A percentile compares a stretch with the other conserved stretches of the same genome.
Conservation (phyloP, 345 rosid species). For the Theobroma cacao region DNA sequence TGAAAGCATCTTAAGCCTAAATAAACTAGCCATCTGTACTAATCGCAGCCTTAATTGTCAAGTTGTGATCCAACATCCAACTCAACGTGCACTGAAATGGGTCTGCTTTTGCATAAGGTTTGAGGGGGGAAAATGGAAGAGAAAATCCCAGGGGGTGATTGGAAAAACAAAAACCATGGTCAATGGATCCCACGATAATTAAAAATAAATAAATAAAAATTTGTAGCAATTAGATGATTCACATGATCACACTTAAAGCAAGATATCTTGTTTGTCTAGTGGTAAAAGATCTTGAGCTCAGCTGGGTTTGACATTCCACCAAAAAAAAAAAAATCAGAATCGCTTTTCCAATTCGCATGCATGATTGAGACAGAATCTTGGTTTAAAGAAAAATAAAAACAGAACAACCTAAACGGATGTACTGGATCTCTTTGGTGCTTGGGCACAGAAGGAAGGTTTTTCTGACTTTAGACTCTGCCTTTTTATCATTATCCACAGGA, state of each 20-base stretch:
- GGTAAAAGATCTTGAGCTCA: neutral
- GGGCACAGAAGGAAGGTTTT: neutral
- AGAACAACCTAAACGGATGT: neutral
- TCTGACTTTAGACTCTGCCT: neutral
- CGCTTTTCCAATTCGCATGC: neutral
- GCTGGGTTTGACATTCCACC: neutral
- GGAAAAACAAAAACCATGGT: neutral
- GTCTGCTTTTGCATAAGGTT: neutral
- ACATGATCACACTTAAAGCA: neutral
- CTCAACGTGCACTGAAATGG: neutral
- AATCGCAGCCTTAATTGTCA: neutral
- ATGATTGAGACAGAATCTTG: constrained; percentile 6
- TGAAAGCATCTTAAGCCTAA: too few relatives aligned
- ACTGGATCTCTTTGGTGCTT: neutral
- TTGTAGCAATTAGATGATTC: neutral
- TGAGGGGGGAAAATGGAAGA: neutral
- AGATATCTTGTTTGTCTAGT: neutral
- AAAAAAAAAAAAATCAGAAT: neutral
- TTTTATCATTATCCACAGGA: neutral
- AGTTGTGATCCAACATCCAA: neutral
- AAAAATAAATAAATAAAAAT: neutral
- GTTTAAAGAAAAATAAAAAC: neutral
- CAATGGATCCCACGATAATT: constrained; percentile 2
- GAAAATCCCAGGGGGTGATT: neutral
- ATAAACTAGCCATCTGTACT: neutral